phyloP scores from a whole-genome alignment of 176 grass and related monocot genomes.

The Canna indica region DNA sequence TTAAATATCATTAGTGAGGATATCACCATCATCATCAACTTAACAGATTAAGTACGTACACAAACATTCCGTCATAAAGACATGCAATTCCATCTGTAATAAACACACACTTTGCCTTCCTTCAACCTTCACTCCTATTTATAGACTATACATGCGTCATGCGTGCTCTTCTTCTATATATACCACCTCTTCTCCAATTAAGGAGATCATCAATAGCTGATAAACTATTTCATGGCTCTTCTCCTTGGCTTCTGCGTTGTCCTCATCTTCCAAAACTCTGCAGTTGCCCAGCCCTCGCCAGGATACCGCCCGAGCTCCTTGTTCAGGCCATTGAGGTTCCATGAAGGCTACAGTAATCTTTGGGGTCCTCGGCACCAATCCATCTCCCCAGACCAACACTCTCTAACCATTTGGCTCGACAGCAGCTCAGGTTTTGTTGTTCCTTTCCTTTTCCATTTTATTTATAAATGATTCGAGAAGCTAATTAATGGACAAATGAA shows the following conservation, averaged over 20 bases:
- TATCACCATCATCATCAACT: too few species aligned
- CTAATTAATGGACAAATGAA: background rate
- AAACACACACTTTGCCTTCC: too few species aligned
- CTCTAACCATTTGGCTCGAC: conserved; percentile 1
- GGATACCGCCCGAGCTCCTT: conserved; percentile 1
- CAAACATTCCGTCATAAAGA: too few species aligned
- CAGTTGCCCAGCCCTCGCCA: background rate
- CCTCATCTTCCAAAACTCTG: background rate
- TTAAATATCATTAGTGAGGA: too few species aligned
- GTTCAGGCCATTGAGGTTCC: conserved; percentile 6
- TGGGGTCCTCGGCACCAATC: conserved; percentile 14
- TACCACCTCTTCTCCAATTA: too few species aligned
- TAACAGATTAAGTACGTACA: too few species aligned
- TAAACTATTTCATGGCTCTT: conserved; percentile 14
- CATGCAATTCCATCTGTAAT: too few species aligned
- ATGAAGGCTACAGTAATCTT: background rate
- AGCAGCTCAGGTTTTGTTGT: background rate
- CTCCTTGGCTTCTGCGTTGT: background rate
- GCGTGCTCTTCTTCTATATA: too few species aligned
- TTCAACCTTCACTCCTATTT: too few species aligned
- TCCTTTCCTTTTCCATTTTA: background rate
- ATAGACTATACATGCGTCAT: too few species aligned
- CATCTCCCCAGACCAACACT: background rate
- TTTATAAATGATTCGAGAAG: background rate
- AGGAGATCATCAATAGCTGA: background rate